Evolutionary conservation across 345 rosid genomes (phyloP).

Genomic region (Citrus glauca): DNA sequence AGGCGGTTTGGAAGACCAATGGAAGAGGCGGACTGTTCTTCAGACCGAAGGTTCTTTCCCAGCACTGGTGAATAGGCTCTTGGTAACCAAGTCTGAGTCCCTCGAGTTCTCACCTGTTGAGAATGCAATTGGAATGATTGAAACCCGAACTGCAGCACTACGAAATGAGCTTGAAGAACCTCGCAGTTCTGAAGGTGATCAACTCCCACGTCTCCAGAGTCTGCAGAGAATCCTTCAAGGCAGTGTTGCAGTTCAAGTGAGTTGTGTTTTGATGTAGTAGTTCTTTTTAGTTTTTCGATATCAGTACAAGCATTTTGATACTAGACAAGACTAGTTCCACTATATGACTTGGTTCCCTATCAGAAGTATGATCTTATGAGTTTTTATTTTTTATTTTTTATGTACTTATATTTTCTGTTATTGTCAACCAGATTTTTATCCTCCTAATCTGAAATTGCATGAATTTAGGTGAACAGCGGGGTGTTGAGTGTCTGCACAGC

Average conservation of each 20-base stretch:
- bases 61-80: slow-evolving; percentile 85
- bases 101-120: slow-evolving; percentile 98
- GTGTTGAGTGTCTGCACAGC: slow-evolving; percentile 98
- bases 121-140: slow-evolving; percentile 99
- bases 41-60: slow-evolving; percentile 97
- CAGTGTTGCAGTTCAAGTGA: slow-evolving; percentile 97
- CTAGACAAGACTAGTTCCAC: not conserved
- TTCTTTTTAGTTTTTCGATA: not conserved
- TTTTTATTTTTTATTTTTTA: too few species aligned
- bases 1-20: slow-evolving; percentile 97
- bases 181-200: slow-evolving; percentile 98
- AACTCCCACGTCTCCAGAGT: slow-evolving; percentile 92
- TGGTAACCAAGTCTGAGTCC: slow-evolving; percentile 89
- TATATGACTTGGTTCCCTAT: not conserved
- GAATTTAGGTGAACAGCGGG: slow-evolving; percentile 90
- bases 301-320: not conserved
- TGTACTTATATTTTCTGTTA: not conserved
- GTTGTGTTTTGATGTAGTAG: slow-evolving; percentile 14
- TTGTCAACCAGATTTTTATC: not conserved
- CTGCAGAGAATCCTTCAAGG: slow-evolving; percentile 99
- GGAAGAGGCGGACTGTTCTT: slow-evolving; percentile 97
- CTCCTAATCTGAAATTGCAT: not conserved
- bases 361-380: not conserved
- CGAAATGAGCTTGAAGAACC: slow-evolving; percentile 98
- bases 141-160: slow-evolving; percentile 90